These are phyloP conservation scores for Eimeria brunetti DNA, from an alignment of 169 alveolate genomes.

Conservation along the genomic window DNA sequence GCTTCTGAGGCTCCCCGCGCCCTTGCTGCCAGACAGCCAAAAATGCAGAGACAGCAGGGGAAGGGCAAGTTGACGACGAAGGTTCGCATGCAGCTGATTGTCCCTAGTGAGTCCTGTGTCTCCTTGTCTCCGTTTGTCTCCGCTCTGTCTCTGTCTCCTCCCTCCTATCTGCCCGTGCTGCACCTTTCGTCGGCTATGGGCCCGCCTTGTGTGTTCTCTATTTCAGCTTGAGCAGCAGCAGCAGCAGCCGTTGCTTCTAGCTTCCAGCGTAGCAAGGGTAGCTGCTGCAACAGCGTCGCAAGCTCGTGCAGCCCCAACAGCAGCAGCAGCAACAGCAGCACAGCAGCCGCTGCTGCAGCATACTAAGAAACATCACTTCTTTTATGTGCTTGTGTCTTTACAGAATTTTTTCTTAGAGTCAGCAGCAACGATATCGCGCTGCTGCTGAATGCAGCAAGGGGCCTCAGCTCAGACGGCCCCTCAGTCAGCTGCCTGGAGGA, in stretches of 20 bases:
- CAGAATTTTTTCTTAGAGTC: constrained; percentile 74
- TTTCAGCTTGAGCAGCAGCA: not conserved
- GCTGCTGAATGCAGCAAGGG: constrained; percentile 58
- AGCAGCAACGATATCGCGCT: constrained; percentile 75
- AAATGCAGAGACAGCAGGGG: not conserved
- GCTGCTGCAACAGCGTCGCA: not conserved
- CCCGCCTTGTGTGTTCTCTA: too few relatives aligned
- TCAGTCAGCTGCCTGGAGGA: not conserved
- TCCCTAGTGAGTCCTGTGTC: not conserved
- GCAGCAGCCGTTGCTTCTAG: not conserved
- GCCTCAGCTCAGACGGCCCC: constrained; percentile 75
- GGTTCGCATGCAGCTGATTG: not conserved
- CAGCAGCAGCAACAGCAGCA: not conserved
- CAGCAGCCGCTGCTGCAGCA: not conserved
- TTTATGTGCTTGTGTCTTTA: not conserved
- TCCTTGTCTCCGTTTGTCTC: not conserved
- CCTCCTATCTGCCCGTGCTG: not conserved
- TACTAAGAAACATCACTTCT: not conserved
- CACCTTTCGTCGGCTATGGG: too few relatives aligned
- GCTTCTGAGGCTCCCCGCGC: constrained; percentile 55
- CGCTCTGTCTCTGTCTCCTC: not conserved
- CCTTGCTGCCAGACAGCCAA: not conserved
- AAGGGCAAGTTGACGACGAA: constrained; percentile 1
- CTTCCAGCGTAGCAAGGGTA: not conserved
- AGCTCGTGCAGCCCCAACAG: constrained; percentile 16